phyloP scores from a whole-genome alignment of 2,329 filamentous ascomycete genomes.

The Chaetomium sp. region DNA sequence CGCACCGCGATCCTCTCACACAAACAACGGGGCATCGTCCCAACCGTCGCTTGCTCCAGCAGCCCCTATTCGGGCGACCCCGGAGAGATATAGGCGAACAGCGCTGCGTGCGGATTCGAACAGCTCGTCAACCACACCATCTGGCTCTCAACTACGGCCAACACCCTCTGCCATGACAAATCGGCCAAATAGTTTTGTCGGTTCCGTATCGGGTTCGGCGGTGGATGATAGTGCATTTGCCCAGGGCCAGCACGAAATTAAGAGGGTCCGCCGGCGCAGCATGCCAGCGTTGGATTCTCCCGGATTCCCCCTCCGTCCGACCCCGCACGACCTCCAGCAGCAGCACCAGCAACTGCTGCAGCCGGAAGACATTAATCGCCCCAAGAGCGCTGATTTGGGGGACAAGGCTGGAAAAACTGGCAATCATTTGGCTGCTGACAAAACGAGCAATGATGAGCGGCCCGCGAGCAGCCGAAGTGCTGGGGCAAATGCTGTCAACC shows the following conservation, averaged over 20 bases:
- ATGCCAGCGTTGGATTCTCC: conserved; percentile 58
- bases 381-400: conserved; percentile 33
- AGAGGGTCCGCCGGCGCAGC: conserved; percentile 75
- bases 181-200: conserved; percentile 49
- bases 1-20: conserved; percentile 37
- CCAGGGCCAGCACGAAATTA: conserved; percentile 55
- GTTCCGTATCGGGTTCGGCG: conserved; percentile 39
- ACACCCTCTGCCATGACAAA: conserved; percentile 33
- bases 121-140: conserved; percentile 10
- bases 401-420: conserved; percentile 33
- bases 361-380: conserved; percentile 30
- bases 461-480: conserved; percentile 52
- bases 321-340: conserved; percentile 33
- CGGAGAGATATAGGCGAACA: conserved; percentile 75
- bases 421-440: conserved; percentile 30
- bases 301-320: conserved; percentile 35
- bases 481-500: conserved; percentile 28
- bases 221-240: conserved; percentile 65
- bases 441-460: conserved; percentile 32
- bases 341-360: too few relatives aligned
- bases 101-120: conserved; percentile 48
- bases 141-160: conserved; percentile 32
- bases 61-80: conserved; percentile 58
- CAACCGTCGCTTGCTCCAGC: conserved; percentile 52
- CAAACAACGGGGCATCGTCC: conserved; percentile 31